phyloP scores from a whole-genome alignment of 495 filamentous ascomycete species.

The Talaromyces ruber region DNA sequence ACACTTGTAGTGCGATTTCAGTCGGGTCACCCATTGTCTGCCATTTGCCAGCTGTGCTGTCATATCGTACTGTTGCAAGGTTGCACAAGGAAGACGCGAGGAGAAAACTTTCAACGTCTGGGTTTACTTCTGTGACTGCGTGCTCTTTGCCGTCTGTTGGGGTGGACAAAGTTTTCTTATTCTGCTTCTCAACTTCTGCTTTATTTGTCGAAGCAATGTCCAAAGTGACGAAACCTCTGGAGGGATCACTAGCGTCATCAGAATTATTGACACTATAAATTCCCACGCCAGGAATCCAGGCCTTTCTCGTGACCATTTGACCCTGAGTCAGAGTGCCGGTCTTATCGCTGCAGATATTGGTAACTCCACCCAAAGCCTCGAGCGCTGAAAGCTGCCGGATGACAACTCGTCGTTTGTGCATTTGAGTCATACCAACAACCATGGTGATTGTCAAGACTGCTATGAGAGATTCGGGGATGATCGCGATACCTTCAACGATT shows the following conservation, averaged over 20 bases:
- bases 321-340: slow-evolving; percentile 78
- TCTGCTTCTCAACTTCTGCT: background rate
- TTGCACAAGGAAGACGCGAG: slow-evolving; percentile 72
- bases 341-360: slow-evolving; percentile 86
- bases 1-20: slow-evolving; percentile 75
- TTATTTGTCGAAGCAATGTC: slow-evolving; percentile 14
- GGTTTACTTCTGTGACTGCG: slow-evolving; percentile 9
- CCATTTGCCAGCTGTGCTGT: slow-evolving; percentile 43
- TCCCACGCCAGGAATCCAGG: slow-evolving; percentile 63
- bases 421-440: slow-evolving; percentile 63
- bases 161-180: slow-evolving; percentile 16
- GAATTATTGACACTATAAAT: slow-evolving; percentile 52
- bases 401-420: slow-evolving; percentile 70
- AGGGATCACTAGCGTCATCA: slow-evolving; percentile 51
- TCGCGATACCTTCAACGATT: slow-evolving; percentile 57
- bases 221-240: slow-evolving; percentile 51
- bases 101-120: slow-evolving; percentile 53
- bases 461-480: slow-evolving; percentile 67
- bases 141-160: slow-evolving; percentile 21
- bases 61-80: slow-evolving; percentile 58
- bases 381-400: slow-evolving; percentile 73
- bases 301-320: slow-evolving; percentile 71
- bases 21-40: slow-evolving; percentile 74
- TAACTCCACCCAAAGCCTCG: slow-evolving; percentile 76
- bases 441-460: slow-evolving; percentile 71